Percentiles rank a stretch among this genome's conserved stretches.
These are phyloP conservation scores for Colletotrichum falcatum DNA, from an alignment of 2,329 filamentous ascomycete genomes.

Conservation along the genomic window DNA sequence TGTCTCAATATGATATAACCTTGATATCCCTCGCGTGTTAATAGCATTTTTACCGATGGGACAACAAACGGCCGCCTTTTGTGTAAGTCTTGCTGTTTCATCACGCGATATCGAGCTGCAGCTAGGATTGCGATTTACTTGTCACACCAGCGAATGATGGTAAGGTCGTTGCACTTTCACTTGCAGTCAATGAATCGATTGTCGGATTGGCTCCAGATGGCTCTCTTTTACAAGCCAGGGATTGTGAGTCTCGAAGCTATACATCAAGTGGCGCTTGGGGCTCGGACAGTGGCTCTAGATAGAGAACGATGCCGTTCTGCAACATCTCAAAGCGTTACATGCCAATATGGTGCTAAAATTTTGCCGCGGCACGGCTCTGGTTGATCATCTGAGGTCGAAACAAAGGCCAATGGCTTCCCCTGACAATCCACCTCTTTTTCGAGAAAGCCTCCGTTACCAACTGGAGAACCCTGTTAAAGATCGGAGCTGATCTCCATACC, in stretches of 20 bases:
- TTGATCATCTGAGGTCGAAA: background rate
- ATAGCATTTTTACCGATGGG: too few relatives aligned
- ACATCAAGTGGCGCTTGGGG: background rate
- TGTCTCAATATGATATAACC: too few relatives aligned
- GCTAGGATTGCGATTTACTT: background rate
- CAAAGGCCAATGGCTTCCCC: background rate
- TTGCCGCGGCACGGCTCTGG: background rate
- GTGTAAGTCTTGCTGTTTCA: background rate
- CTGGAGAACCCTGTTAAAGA: slow-evolving; percentile 18
- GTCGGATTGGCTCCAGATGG: too few relatives aligned
- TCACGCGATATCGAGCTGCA: background rate
- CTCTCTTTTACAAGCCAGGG: too few relatives aligned
- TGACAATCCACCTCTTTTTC: slow-evolving; percentile 5
- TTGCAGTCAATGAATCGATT: background rate
- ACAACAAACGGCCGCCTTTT: too few relatives aligned
- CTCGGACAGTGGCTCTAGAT: too few relatives aligned
- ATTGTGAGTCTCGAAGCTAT: background rate
- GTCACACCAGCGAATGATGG: background rate
- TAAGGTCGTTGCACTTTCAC: background rate
- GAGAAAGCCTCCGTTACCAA: background rate
- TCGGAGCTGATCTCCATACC: slow-evolving; percentile 1
- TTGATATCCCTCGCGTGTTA: background rate
- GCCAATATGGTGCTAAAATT: too few relatives aligned
- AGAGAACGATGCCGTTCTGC: background rate
- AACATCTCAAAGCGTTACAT: background rate